Percentiles rank a stretch among this genome's conserved stretches.
Conservation (phyloP, 495 filamentous ascomycete species). For the Aspergillus diversus region DNA sequence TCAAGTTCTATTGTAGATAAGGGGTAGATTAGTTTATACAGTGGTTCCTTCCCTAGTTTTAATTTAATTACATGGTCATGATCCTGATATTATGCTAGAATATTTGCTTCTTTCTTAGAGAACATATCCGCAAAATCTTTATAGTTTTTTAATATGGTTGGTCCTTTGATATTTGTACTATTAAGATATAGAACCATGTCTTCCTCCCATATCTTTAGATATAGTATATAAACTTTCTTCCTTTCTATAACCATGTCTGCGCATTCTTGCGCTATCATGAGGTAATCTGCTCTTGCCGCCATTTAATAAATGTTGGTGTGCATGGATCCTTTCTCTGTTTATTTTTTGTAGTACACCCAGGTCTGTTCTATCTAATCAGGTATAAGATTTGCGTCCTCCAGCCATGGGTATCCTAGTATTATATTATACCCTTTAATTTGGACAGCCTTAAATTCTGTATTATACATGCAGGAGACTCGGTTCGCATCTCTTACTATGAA, state of each 20-base stretch:
- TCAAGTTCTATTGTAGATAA: background rate
- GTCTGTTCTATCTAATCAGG: background rate
- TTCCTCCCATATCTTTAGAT: constrained; percentile 5
- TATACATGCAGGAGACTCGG: background rate
- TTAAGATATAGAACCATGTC: constrained; percentile 11
- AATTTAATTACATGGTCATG: background rate
- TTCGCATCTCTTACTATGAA: too few species aligned
- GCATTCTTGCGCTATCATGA: background rate
- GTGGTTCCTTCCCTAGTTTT: background rate
- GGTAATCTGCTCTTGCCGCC: background rate
- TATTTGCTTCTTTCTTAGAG: background rate
- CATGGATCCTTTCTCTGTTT: too few species aligned
- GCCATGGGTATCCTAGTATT: constrained; percentile 1
- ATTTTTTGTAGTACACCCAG: background rate
- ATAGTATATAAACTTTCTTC: constrained; percentile 3
- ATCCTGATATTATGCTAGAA: background rate
- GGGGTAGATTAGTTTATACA: background rate
- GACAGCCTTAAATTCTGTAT: background rate
- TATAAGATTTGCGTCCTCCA: background rate
- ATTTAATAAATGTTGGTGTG: too few species aligned
- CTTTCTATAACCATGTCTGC: background rate
- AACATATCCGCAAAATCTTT: background rate
- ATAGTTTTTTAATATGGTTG: background rate
- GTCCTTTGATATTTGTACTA: background rate
- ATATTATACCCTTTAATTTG: background rate